Conservation (phyloP, 192 early-diverging fungal genomes). For the Piromyces finnis region DNA sequence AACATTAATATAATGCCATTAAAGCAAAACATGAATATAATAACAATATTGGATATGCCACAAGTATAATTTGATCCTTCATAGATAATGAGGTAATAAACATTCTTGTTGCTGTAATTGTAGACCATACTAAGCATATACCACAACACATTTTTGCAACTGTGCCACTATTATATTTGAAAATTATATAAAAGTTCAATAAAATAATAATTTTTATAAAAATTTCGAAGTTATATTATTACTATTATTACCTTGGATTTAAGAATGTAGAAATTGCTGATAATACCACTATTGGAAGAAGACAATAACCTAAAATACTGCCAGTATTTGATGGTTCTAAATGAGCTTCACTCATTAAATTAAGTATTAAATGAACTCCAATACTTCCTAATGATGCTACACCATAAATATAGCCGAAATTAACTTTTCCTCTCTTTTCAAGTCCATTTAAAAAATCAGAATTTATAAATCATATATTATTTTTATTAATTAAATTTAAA, state of each 20-base stretch:
- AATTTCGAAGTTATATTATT: too few species aligned
- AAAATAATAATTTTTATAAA: too few species aligned
- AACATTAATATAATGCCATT: slow-evolving; percentile 37
- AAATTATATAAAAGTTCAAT: neutral
- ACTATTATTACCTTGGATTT: slow-evolving; percentile 8
- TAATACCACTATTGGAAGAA: slow-evolving; percentile 85
- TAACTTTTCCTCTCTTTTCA: slow-evolving; percentile 63
- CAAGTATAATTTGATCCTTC: slow-evolving; percentile 80
- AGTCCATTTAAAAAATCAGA: neutral
- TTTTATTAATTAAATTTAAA: neutral
- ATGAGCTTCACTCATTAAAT: slow-evolving; percentile 80
- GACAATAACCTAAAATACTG: slow-evolving; percentile 90
- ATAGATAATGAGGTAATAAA: slow-evolving; percentile 82
- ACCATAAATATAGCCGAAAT: slow-evolving; percentile 97
- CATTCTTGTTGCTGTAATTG: slow-evolving; percentile 80
- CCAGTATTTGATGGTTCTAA: slow-evolving; percentile 76
- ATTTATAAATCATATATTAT: too few species aligned
- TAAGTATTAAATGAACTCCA: slow-evolving; percentile 72
- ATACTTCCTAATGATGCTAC: slow-evolving; percentile 73
- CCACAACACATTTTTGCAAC: slow-evolving; percentile 38
- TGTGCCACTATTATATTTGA: slow-evolving; percentile 17
- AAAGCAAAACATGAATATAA: slow-evolving; percentile 88
- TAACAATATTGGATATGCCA: slow-evolving; percentile 84
- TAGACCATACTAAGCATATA: slow-evolving; percentile 81
- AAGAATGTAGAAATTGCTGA: slow-evolving; percentile 54